Evolutionary conservation across 306 rosid genomes (phyloP), one percentile per base, ranked within the genome.

Genomic region (Pachyrhizus erosus): DNA sequence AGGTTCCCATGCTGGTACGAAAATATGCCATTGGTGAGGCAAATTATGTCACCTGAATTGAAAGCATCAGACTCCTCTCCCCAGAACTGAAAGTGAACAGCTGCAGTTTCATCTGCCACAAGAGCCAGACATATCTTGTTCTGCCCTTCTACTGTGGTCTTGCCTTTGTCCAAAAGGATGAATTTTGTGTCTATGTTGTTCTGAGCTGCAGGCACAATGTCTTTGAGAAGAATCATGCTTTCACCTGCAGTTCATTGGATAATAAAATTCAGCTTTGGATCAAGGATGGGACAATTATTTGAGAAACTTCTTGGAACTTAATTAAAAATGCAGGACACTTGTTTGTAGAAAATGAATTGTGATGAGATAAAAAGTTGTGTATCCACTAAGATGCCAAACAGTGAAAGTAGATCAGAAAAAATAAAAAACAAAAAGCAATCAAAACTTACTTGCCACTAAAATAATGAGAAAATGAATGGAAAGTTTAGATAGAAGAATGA

Each of bases 31-130:
- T 74, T 82, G 2, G 49, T 31, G 55, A 90, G 72, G 40, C 39
- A 37, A 62, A 92, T 57, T 15, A 92, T 92, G 78, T 89, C 86
- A 0, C 94, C 84, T 0, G 91, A 79, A 85, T 90, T 87, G 0
- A 92, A 84, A 3, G 82, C 87, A 2, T 89, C 83, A 4, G 94
- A 91, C 84, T 94, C 97, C 13, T 89, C 86, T 14, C 92, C 94
- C 97, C 97, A 94, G 26, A 94, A 85, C 88, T 91, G 97, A 76
- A 91, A 85, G 86, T 92, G 98, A 76, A 91, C 92, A 0, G 95
- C 87, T 0, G 94, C 97, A 0, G 96, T 92, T 68, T 89, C 94
- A 14, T 94, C 94, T 0, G 90, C 96, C 70, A 84, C 97, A 0
- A 88, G 90, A 0, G 91, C 91, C 80, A 89, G 27, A 68, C 98